Percentiles rank a stretch among this genome's conserved stretches.
Conservation (phyloP, 148 eudicot genomes). For the Nepenthes mirabilis region DNA sequence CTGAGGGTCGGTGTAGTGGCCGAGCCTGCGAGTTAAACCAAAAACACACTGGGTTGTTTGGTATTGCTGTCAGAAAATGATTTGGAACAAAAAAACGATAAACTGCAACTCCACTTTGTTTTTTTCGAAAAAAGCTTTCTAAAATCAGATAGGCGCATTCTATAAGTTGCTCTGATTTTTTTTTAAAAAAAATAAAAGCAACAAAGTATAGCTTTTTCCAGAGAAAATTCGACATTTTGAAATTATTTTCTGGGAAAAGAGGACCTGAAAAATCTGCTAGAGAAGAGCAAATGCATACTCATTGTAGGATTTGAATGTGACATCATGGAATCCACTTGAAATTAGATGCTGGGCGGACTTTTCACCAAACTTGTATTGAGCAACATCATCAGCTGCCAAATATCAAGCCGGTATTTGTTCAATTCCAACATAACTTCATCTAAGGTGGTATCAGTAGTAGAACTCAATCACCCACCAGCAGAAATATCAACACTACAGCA, state of each 20-base stretch:
- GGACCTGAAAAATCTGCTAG: not conserved
- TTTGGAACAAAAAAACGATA: not conserved
- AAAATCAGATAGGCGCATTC: too few species aligned
- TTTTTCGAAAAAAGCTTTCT: too few species aligned
- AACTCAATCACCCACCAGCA: not conserved
- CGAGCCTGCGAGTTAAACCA: slow-evolving; percentile 42
- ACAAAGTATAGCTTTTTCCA: too few species aligned
- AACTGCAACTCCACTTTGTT: not conserved
- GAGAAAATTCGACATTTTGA: too few species aligned
- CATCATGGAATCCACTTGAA: slow-evolving; percentile 54
- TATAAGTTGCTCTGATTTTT: too few species aligned
- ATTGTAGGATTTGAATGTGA: slow-evolving; percentile 57
- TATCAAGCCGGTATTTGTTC: not conserved
- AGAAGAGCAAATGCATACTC: slow-evolving; percentile 29
- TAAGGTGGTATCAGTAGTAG: not conserved
- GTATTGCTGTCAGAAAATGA: too few species aligned
- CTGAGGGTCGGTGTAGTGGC: slow-evolving; percentile 81
- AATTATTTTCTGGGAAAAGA: not conserved
- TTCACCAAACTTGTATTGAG: slow-evolving; percentile 63
- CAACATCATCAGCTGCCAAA: slow-evolving; percentile 78
- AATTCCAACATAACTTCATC: not conserved
- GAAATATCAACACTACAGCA: not conserved
- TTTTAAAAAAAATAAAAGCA: too few species aligned
- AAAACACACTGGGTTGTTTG: too few species aligned
- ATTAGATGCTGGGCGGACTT: slow-evolving; percentile 43